A percentile compares a stretch with the other conserved stretches of the same genome.
Conservation (phyloP, 352 stramenopile species). For the Pythium apleroticum region DNA sequence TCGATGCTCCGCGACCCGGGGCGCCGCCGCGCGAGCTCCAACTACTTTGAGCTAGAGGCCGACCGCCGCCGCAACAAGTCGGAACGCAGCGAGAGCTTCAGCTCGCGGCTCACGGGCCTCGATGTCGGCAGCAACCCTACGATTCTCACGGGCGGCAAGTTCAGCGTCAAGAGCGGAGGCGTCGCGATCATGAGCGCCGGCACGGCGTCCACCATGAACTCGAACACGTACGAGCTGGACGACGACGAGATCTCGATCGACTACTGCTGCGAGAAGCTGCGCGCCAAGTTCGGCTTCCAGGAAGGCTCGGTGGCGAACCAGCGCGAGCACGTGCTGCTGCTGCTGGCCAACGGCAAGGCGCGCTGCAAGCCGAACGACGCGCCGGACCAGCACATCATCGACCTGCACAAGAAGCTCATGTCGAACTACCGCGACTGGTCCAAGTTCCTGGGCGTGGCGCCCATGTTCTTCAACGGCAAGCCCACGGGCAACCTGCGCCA, state of each 20-base stretch:
- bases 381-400: conserved; percentile 54
- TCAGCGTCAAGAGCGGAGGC: conserved; percentile 5
- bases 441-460: conserved; percentile 59
- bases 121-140: conserved; percentile 41
- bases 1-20: conserved; percentile 7
- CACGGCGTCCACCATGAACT: conserved; percentile 1
- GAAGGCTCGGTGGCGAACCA: conserved; percentile 82
- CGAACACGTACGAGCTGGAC: conserved; percentile 24
- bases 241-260: conserved; percentile 85
- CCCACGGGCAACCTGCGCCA: conserved; percentile 22
- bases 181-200: conserved; percentile 18
- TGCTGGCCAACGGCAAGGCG: conserved; percentile 77
- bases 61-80: conserved; percentile 74
- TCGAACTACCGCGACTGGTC: conserved; percentile 80
- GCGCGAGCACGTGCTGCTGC: conserved; percentile 76
- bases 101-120: conserved; percentile 49
- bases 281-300: conserved; percentile 83
- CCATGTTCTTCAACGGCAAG: conserved; percentile 66
- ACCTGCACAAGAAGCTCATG: conserved; percentile 21
- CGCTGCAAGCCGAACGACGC: conserved; percentile 48
- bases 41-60: conserved; percentile 83
- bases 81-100: conserved; percentile 63
- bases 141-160: conserved; percentile 25
- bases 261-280: conserved; percentile 78
- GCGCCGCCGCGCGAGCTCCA: conserved; percentile 69